phyloP scores from a whole-genome alignment of 768 basidiomycete species.

The Heimioporus sp. region DNA sequence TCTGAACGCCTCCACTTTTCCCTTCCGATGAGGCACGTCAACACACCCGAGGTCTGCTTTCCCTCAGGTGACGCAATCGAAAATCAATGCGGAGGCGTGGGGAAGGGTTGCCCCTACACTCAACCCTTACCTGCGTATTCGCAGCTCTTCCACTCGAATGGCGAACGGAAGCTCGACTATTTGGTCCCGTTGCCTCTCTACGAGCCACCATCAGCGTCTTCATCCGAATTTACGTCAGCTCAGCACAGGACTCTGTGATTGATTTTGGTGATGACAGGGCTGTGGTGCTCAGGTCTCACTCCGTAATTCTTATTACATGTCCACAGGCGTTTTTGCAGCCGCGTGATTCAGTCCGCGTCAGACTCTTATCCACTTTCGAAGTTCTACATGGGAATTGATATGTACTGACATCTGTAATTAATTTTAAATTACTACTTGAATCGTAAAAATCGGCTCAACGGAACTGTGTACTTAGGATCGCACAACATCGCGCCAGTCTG shows the following conservation, averaged over 20 bases:
- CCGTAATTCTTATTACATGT: not conserved
- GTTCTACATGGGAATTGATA: not conserved
- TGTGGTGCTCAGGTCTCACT: too few species aligned
- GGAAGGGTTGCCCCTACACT: constrained; percentile 17
- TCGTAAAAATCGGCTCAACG: too few species aligned
- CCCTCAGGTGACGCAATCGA: constrained; percentile 1
- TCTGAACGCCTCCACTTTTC: constrained; percentile 33
- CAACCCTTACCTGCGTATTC: constrained; percentile 68
- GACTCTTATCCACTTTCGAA: not conserved
- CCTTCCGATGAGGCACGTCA: constrained; percentile 52
- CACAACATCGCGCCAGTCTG: too few species aligned
- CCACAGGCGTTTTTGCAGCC: not conserved
- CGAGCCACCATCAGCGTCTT: constrained; percentile 37
- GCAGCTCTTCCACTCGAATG: constrained; percentile 72
- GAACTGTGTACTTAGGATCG: too few species aligned
- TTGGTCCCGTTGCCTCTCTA: constrained; percentile 64
- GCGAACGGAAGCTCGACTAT: constrained; percentile 69
- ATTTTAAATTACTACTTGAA: too few species aligned
- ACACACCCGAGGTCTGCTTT: constrained; percentile 31
- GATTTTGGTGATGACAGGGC: too few species aligned
- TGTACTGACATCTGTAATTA: not conserved
- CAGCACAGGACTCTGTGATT: constrained; percentile 5
- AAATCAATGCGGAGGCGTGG: constrained; percentile 5
- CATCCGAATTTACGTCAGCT: constrained; percentile 1
- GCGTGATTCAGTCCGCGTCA: too few species aligned